Conservation (phyloP, 139 green algal genomes). For the Astrephomene gubernaculifera region DNA sequence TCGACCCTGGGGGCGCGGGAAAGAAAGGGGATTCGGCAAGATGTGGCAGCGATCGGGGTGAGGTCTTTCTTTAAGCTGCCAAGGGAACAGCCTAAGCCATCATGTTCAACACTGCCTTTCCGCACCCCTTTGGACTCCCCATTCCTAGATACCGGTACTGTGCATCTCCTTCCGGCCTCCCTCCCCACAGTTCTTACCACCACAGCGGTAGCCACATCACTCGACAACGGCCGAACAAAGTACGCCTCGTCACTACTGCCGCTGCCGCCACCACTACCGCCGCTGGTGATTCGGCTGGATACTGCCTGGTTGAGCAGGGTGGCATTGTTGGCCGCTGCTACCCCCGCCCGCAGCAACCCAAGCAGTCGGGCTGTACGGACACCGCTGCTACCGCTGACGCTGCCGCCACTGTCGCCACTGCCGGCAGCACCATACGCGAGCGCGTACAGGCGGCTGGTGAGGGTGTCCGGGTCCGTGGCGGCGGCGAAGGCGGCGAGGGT, state of each 20-base stretch:
- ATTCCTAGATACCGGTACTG: neutral
- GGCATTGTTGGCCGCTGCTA: neutral
- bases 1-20: neutral
- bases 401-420: too few relatives aligned
- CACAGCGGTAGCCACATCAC: neutral
- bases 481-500: neutral
- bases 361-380: too few relatives aligned
- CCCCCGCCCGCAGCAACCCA: neutral
- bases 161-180: too few relatives aligned
- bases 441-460: neutral
- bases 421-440: too few relatives aligned
- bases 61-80: neutral
- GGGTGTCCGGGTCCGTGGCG: neutral
- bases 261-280: too few relatives aligned
- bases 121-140: neutral
- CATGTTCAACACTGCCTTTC: neutral
- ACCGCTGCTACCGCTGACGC: too few relatives aligned
- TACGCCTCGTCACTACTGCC: too few relatives aligned
- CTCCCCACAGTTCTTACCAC: slow-evolving; percentile 2
- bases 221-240: neutral
- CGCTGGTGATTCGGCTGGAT: too few relatives aligned
- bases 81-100: neutral
- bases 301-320: too few relatives aligned
- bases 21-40: neutral
- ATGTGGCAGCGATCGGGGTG: neutral